Base-by-base conservation (phyloP, 345 rosid genomes). In the Schrenkiella parvula region DNA sequence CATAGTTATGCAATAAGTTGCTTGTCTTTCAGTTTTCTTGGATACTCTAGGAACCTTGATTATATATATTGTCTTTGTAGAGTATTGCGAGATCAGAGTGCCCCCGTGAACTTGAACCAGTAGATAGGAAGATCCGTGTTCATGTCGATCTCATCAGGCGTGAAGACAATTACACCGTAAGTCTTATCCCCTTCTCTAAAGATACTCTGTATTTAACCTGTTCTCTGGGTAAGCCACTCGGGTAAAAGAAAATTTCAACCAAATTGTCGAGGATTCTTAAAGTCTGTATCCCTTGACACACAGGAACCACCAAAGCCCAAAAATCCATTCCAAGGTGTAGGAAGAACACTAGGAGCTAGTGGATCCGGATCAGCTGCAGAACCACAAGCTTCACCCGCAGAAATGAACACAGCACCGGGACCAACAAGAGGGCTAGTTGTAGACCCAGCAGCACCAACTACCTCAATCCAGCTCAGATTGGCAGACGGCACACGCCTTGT, bases 391-490 rank as follows among this genome's bases (percentile, higher is more conserved):
- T 50, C 78, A 72, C 73, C 77, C 0, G 17, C 73, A 23, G 50
- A 71, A n/a, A 31, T 77, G 35, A 79, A 38, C 80, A 51, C 84
- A 26, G 88, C 89, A 14, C 86, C 89, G 12, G 25, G 34, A 39
- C 95, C 97, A 39, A 63, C 88, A 23, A 51, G 53, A 53, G 96
- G 90, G 37, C 78, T 89, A 25, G 77, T 84, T 38, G 84, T 88
- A 68, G 97, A 93, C 54, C 74, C 81, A 43, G 80, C 87, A 14
- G 63, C 56, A 38, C 72, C 76, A 5, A 58, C 67, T 1, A 77
- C 80, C 6, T 91, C 96, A 11, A 80, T 95, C 55, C 98, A 91
- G 78, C 87, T 95, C 34, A 85, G 99, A 79, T 80, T 95, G 71
- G 90, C 93, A 1, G 98, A 95, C 14, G 76, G 80, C 1, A 77